phyloP scores from a whole-genome alignment of 495 filamentous ascomycete species.

The Parathielavia hyrcaniae region DNA sequence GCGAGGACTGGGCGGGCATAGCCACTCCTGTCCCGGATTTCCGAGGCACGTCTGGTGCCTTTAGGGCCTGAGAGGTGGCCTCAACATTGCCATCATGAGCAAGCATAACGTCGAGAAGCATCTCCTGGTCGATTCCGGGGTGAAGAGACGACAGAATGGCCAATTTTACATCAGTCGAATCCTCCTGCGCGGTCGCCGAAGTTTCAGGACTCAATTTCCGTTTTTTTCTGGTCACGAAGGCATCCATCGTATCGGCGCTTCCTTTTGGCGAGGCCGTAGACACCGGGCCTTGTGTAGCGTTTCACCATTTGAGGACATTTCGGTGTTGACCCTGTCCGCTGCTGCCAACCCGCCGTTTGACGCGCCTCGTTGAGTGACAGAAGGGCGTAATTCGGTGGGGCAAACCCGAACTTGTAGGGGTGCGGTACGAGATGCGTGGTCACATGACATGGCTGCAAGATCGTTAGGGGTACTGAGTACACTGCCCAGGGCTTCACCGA shows the following conservation, averaged over 20 bases:
- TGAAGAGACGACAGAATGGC: constrained; percentile 75
- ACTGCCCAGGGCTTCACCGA: too few species aligned
- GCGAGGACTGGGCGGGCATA: constrained; percentile 52
- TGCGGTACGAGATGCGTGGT: too few species aligned
- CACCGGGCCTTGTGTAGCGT: background rate
- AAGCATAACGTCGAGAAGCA: constrained; percentile 71
- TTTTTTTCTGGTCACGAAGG: constrained; percentile 42
- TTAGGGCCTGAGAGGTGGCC: constrained; percentile 50
- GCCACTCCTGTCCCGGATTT: constrained; percentile 28
- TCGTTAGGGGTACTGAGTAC: too few species aligned
- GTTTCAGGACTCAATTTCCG: constrained; percentile 33
- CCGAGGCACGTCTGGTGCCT: constrained; percentile 23
- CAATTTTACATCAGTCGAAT: constrained; percentile 83
- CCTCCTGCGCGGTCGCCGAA: constrained; percentile 37
- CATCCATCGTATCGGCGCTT: constrained; percentile 33
- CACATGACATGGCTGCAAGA: too few species aligned
- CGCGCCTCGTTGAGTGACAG: constrained; percentile 1
- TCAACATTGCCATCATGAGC: constrained; percentile 71
- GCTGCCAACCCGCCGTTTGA: background rate
- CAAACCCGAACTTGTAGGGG: too few species aligned
- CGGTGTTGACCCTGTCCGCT: background rate
- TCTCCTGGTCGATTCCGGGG: constrained; percentile 53
- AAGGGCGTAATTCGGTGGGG: constrained; percentile 13
- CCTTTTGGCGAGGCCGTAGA: background rate
- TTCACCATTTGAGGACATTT: background rate